A percentile compares a stretch with the other conserved stretches of the same genome.
Conservation (phyloP, 2,329 filamentous ascomycete species). For the Rhinocladiella mackenziei region DNA sequence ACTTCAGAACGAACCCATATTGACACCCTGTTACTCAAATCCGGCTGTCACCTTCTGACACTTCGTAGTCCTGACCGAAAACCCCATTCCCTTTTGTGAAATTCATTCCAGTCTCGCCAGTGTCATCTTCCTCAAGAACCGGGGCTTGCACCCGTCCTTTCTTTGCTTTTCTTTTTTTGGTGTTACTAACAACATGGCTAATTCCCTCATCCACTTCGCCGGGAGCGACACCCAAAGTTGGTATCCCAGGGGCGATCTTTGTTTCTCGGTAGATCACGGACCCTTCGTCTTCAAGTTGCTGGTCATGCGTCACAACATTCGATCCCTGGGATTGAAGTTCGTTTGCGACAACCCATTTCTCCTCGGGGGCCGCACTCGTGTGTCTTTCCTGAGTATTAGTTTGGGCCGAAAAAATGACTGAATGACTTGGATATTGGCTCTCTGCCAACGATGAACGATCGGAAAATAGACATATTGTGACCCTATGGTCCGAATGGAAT, state of each 20-base stretch:
- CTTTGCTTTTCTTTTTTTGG: conserved; percentile 61
- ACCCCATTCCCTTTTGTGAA: conserved; percentile 1
- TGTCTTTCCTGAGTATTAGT: conserved; percentile 6
- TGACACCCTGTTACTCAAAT: background rate
- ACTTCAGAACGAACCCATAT: background rate
- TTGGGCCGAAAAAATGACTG: background rate
- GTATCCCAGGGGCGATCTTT: conserved; percentile 7
- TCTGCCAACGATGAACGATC: conserved; percentile 28
- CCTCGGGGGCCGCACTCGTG: conserved; percentile 21
- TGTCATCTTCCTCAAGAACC: conserved; percentile 11
- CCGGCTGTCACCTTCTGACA: conserved; percentile 1
- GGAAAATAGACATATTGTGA: conserved; percentile 67
- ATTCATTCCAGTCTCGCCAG: conserved; percentile 1
- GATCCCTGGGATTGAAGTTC: conserved; percentile 39
- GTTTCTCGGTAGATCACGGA: conserved; percentile 25
- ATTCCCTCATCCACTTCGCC: conserved; percentile 48
- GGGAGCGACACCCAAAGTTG: background rate
- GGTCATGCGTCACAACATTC: conserved; percentile 1
- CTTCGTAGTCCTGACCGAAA: conserved; percentile 1
- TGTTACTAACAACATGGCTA: conserved; percentile 61
- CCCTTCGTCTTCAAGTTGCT: conserved; percentile 6
- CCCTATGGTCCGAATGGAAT: conserved; percentile 85
- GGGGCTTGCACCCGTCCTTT: conserved; percentile 9
- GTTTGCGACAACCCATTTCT: conserved; percentile 54
- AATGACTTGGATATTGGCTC: background rate